Evolutionary conservation across 2,329 filamentous ascomycete genomes (phyloP).

Genomic region (Fusarium sublunatum): DNA sequence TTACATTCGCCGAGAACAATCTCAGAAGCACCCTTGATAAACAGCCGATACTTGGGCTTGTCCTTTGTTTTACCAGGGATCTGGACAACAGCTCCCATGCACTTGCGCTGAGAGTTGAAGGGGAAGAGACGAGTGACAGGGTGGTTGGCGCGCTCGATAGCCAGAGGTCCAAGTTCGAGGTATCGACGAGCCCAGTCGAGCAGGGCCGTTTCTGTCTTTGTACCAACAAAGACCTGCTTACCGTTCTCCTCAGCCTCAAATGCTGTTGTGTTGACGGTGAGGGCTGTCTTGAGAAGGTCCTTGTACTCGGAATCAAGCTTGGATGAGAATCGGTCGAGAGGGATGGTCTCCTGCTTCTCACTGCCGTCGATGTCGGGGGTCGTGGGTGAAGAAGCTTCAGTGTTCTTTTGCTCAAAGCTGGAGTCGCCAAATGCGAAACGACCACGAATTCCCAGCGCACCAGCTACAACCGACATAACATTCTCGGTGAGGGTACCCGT

Average conservation of each 20-base stretch:
- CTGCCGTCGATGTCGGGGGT: neutral
- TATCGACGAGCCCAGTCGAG: slow-evolving; percentile 62
- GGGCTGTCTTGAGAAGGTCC: slow-evolving; percentile 41
- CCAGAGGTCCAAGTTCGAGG: slow-evolving; percentile 59
- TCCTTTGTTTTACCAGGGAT: slow-evolving; percentile 49
- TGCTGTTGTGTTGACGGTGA: slow-evolving; percentile 67
- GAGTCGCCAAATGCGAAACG: slow-evolving; percentile 57
- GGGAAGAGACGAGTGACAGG: slow-evolving; percentile 62
- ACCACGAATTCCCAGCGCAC: slow-evolving; percentile 54
- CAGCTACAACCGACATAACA: slow-evolving; percentile 79
- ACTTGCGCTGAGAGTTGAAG: slow-evolving; percentile 65
- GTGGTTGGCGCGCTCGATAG: slow-evolving; percentile 59
- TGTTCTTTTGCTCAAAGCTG: slow-evolving; percentile 46
- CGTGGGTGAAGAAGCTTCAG: slow-evolving; percentile 29
- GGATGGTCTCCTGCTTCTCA: slow-evolving; percentile 15
- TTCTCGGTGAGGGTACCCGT: slow-evolving; percentile 64
- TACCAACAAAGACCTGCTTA: slow-evolving; percentile 60
- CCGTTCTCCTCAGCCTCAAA: slow-evolving; percentile 63
- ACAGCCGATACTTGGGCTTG: slow-evolving; percentile 56
- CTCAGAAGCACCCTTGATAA: slow-evolving; percentile 68
- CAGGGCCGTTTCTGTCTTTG: slow-evolving; percentile 67
- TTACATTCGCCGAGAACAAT: slow-evolving; percentile 62
- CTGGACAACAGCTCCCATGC: slow-evolving; percentile 66
- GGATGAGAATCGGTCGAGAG: slow-evolving; percentile 15
- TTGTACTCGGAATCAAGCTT: slow-evolving; percentile 34